Conservation (phyloP, 805 yeast species). For the Zygotorulaspora sp. region DNA sequence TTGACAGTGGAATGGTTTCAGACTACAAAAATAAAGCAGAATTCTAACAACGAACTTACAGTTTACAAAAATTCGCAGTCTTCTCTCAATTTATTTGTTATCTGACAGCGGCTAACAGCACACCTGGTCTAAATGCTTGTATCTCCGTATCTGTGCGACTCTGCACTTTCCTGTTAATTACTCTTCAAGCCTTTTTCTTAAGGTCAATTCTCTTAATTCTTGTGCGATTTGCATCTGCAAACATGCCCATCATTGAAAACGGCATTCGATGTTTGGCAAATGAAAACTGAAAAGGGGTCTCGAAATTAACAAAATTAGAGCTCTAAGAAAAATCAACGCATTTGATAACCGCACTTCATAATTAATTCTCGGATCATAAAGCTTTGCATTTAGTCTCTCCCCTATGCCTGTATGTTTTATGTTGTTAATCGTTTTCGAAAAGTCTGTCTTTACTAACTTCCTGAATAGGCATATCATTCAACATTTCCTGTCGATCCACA, state of each 20-base stretch:
- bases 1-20: neutral
- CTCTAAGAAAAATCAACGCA: neutral
- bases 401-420: slow-evolving; percentile 10
- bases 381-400: too few species aligned
- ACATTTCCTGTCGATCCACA: slow-evolving; percentile 64
- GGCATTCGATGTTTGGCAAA: neutral
- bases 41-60: neutral
- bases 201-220: slow-evolving; percentile 1
- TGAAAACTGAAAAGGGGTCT: slow-evolving; percentile 3
- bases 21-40: neutral
- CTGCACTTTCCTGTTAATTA: neutral
- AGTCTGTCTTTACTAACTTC: slow-evolving; percentile 6
- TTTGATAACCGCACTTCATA: too few species aligned
- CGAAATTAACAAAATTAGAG: neutral
- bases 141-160: neutral
- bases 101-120: too few species aligned
- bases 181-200: neutral
- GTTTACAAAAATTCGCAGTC: neutral
- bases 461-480: slow-evolving; percentile 63
- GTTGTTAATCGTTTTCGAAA: neutral
- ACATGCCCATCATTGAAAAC: neutral
- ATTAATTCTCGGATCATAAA: too few species aligned
- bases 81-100: too few species aligned
- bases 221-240: slow-evolving; percentile 1
- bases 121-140: neutral